Evolutionary conservation across 1,284 basidiomycete species (phyloP).

Genomic region (Ustilago bromivora): DNA sequence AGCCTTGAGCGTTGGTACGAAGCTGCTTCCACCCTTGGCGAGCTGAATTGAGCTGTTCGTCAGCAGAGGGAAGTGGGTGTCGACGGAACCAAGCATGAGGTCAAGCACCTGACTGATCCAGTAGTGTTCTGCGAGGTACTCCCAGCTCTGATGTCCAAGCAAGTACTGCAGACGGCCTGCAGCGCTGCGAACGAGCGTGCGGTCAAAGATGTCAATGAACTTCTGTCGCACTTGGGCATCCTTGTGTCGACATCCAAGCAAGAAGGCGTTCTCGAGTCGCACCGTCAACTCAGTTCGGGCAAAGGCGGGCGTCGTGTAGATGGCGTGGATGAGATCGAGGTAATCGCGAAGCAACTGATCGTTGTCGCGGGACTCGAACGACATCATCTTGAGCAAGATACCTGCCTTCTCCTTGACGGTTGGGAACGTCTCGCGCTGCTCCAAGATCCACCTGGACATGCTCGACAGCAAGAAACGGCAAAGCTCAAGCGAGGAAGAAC

Average conservation of each 20-base stretch:
- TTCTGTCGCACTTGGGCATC: constrained; percentile 83
- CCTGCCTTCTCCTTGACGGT: constrained; percentile 96
- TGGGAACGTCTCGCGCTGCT: constrained; percentile 73
- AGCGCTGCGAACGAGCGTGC: constrained; percentile 85
- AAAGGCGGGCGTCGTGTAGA: constrained; percentile 88
- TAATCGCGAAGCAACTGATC: constrained; percentile 83
- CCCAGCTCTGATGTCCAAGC: constrained; percentile 95
- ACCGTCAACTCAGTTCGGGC: constrained; percentile 93
- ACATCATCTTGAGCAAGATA: constrained; percentile 88
- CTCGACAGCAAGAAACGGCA: constrained; percentile 89
- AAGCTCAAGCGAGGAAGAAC: constrained; percentile 84
- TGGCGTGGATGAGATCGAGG: constrained; percentile 90
- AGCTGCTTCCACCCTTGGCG: constrained; percentile 47
- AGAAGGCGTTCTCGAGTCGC: constrained; percentile 90
- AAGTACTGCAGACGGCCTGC: constrained; percentile 88
- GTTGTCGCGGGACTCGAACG: constrained; percentile 81
- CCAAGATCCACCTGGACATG: constrained; percentile 87
- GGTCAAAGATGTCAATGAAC: constrained; percentile 91
- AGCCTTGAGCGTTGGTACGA: constrained; percentile 40
- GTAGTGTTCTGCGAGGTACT: constrained; percentile 88
- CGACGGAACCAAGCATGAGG: constrained; percentile 79
- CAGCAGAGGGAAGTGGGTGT: constrained; percentile 54
- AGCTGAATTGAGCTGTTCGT: constrained; percentile 32
- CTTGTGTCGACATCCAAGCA: constrained; percentile 88
- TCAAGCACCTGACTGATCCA: constrained; percentile 95